Percentiles rank a stretch among this genome's conserved stretches.
These are phyloP conservation scores for Sarocladium oryzae DNA, from an alignment of 2,329 filamentous ascomycete genomes.

Conservation along the genomic window DNA sequence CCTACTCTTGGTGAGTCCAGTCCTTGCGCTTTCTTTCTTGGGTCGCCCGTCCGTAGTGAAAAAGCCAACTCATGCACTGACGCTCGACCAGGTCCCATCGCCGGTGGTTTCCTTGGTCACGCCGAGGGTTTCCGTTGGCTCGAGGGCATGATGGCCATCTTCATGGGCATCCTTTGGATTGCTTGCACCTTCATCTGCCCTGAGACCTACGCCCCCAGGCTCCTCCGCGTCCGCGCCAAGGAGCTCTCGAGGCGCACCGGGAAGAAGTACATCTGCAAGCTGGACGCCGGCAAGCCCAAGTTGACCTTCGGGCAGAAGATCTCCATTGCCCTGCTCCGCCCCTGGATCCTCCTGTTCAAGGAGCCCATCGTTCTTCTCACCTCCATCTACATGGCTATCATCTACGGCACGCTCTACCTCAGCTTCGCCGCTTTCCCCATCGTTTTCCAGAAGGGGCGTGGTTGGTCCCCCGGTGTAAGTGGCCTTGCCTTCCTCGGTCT, in stretches of 20 bases:
- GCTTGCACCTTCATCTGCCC: constrained; percentile 43
- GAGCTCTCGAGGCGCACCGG: constrained; percentile 45
- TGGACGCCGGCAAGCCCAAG: constrained; percentile 37
- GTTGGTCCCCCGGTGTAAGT: constrained; percentile 52
- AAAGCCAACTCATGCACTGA: too few species aligned
- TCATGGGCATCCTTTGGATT: constrained; percentile 54
- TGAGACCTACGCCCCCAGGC: constrained; percentile 53
- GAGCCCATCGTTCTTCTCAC: constrained; percentile 62
- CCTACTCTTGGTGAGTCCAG: constrained; percentile 44
- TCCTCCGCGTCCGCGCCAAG: constrained; percentile 46
- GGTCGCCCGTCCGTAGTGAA: too few species aligned
- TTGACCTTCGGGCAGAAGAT: constrained; percentile 42
- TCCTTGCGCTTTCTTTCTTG: too few species aligned
- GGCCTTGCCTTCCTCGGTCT: constrained; percentile 60
- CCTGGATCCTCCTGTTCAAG: constrained; percentile 58
- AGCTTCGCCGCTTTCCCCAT: constrained; percentile 51
- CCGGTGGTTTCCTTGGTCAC: constrained; percentile 56
- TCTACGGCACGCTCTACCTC: constrained; percentile 49
- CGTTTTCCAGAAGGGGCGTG: constrained; percentile 52
- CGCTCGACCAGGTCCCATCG: constrained; percentile 48
- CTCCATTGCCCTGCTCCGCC: constrained; percentile 50
- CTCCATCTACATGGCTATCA: constrained; percentile 56
- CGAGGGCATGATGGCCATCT: constrained; percentile 54
- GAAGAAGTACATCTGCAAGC: constrained; percentile 46
- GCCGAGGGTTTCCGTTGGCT: constrained; percentile 59